phyloP scores from a whole-genome alignment of 2,329 filamentous ascomycete genomes.

The Exophiala sp. region DNA sequence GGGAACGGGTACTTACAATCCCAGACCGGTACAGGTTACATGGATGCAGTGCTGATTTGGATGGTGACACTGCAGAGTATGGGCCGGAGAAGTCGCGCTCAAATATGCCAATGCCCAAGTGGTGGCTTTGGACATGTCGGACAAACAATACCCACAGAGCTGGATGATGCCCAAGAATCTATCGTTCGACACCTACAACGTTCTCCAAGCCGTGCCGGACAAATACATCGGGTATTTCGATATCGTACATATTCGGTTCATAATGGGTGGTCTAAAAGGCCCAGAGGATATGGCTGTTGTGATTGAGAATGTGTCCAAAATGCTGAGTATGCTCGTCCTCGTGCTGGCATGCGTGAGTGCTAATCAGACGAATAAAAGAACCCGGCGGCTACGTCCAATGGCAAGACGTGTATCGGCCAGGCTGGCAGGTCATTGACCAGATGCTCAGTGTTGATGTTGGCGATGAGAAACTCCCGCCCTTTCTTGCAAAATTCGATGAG shows the following conservation, averaged over 20 bases:
- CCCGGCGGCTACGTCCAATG: not conserved
- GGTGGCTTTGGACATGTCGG: conserved; percentile 9
- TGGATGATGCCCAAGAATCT: conserved; percentile 8
- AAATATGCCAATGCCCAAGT: conserved; percentile 4
- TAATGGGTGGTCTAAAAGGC: not conserved
- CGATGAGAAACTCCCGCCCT: not conserved
- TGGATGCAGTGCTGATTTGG: not conserved
- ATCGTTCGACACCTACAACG: conserved; percentile 6
- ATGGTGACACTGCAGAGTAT: not conserved
- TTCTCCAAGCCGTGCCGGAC: conserved; percentile 4
- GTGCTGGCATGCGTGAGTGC: not conserved
- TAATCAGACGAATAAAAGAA: not conserved
- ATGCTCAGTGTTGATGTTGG: not conserved
- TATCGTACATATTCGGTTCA: conserved; percentile 10
- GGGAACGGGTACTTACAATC: conserved; percentile 2
- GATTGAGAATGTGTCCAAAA: not conserved
- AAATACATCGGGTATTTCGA: conserved; percentile 7
- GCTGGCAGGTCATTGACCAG: not conserved
- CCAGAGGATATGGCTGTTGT: not conserved
- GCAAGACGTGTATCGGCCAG: not conserved
- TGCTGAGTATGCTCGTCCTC: not conserved
- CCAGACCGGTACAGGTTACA: not conserved
- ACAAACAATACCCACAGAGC: conserved; percentile 9
- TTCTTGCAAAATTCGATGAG: not conserved
- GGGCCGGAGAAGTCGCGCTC: conserved; percentile 7